Evolutionary conservation across 495 filamentous ascomycete species (phyloP), one percentile per base, ranked within the genome.

Genomic region (Penicillium steckii): DNA sequence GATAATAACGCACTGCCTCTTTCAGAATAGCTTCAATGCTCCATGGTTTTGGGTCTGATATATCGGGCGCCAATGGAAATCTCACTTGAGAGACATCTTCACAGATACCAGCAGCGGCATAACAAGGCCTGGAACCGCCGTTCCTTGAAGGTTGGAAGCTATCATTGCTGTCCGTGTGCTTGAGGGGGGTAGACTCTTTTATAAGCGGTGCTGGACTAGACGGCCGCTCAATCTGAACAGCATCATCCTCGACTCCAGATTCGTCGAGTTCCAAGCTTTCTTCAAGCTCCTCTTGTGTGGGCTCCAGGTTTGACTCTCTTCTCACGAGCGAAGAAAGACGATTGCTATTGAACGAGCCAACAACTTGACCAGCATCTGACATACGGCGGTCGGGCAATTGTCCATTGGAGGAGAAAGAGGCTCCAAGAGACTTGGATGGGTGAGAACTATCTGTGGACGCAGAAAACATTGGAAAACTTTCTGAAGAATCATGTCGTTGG

Each of bases 401-500:
- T 7, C 49, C 45, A 46, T 42, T 66, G 25, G 74, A 70, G 17
- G 68, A 72, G 13, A 72, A 75, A 2, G 78, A 80, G 21, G 70
- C 69, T 3, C 58, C 70, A 1, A 71, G 53, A 26, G 75, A 80
- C 47, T 71, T 76, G 3, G 71, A 68, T 27, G 71, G 75, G 30
- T 76, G 67, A 4, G 76, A 80, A 42, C 82, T 84, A 15, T 85
- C 81, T 10, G 84, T 83, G 2, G 89, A 91, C 7, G 85, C 80
- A n/a, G 86, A 91, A 64, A 95, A 90, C 74, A 94, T 83, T 26
- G 86, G 82, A 56, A 90, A 90, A 57, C 88, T 91, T 53, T 93
- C 90, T 19, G 85, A 80, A 2, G 90, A 95, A 55, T 91, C 85
- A 41, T 87, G 85, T 18, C 87, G 79, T 19, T 78, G 60, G 17